These are phyloP conservation scores for Pyrenula massariospora DNA, from an alignment of 495 filamentous ascomycete species.

Conservation along the genomic window DNA sequence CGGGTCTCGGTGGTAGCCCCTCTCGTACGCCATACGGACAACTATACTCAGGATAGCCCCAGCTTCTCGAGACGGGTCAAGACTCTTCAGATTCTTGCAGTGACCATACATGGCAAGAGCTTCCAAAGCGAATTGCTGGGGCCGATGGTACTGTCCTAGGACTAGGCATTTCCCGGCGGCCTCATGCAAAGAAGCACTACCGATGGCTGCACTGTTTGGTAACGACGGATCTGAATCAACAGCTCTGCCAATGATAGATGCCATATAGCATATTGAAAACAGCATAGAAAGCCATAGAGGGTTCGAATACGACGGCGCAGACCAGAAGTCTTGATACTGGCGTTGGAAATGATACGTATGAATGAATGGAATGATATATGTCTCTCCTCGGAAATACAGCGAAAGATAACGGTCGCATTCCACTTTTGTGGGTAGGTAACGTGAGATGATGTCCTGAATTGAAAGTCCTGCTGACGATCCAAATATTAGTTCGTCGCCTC, in stretches of 20 bases:
- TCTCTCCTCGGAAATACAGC: slow-evolving; percentile 2
- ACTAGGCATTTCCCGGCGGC: slow-evolving; percentile 6
- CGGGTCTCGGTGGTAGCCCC: slow-evolving; percentile 18
- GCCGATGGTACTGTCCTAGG: slow-evolving; percentile 7
- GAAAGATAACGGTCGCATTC: background rate
- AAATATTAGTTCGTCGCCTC: slow-evolving; percentile 4
- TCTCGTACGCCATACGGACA: slow-evolving; percentile 10
- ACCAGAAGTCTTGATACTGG: slow-evolving; percentile 8
- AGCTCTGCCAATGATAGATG: too few relatives aligned
- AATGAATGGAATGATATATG: slow-evolving; percentile 4
- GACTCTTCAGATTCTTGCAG: slow-evolving; percentile 6
- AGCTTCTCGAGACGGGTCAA: slow-evolving; percentile 8
- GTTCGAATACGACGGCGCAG: background rate
- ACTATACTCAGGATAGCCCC: slow-evolving; percentile 9
- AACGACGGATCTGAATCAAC: background rate
- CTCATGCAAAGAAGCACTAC: background rate
- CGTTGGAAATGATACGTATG: slow-evolving; percentile 4
- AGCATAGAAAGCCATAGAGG: slow-evolving; percentile 5
- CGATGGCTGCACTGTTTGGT: background rate
- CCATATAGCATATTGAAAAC: too few relatives aligned
- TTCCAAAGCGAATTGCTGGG: slow-evolving; percentile 9
- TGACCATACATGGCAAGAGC: slow-evolving; percentile 11
- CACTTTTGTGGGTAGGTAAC: slow-evolving; percentile 1
- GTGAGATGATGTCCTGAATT: slow-evolving; percentile 3
- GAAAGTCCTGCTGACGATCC: slow-evolving; percentile 2